Conservation (phyloP, 2,329 filamentous ascomycete species). For the Cercospora berteroae region DNA sequence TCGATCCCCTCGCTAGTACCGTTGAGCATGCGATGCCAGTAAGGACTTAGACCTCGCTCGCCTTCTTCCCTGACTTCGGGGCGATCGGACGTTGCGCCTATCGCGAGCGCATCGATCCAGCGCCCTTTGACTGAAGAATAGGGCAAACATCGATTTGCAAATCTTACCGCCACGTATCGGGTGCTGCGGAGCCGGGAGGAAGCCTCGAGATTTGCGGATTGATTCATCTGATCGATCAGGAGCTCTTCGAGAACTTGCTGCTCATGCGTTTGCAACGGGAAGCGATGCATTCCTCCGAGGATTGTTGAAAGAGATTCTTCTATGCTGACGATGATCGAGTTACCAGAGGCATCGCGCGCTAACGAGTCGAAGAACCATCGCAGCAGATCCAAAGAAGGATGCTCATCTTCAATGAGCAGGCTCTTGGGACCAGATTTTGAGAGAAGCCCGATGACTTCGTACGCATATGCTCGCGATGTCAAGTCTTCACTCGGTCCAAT, state of each 20-base stretch:
- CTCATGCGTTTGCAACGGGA: conserved; percentile 44
- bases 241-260: conserved; percentile 53
- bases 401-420: conserved; percentile 47
- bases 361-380: conserved; percentile 83
- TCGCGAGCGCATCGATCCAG: conserved; percentile 84
- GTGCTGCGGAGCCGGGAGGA: conserved; percentile 58
- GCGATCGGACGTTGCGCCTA: conserved; percentile 66
- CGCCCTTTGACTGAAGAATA: conserved; percentile 76
- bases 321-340: conserved; percentile 77
- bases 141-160: conserved; percentile 82
- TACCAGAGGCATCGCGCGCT: conserved; percentile 71
- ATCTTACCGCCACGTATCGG: conserved; percentile 79
- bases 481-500: conserved; percentile 57
- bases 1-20: conserved; percentile 30
- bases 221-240: conserved; percentile 59
- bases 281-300: conserved; percentile 55
- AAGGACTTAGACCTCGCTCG: conserved; percentile 78
- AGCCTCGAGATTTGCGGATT: conserved; percentile 34
- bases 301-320: conserved; percentile 84
- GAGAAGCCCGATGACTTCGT: conserved; percentile 85
- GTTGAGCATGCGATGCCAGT: conserved; percentile 67
- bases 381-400: conserved; percentile 54
- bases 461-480: conserved; percentile 73
- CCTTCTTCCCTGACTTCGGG: conserved; percentile 89
- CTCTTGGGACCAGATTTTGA: conserved; percentile 63